Percentiles rank a stretch among this genome's conserved stretches.
phyloP scores from a whole-genome alignment of 1,139 yeast genomes.

The Arxiozyma bovina region DNA sequence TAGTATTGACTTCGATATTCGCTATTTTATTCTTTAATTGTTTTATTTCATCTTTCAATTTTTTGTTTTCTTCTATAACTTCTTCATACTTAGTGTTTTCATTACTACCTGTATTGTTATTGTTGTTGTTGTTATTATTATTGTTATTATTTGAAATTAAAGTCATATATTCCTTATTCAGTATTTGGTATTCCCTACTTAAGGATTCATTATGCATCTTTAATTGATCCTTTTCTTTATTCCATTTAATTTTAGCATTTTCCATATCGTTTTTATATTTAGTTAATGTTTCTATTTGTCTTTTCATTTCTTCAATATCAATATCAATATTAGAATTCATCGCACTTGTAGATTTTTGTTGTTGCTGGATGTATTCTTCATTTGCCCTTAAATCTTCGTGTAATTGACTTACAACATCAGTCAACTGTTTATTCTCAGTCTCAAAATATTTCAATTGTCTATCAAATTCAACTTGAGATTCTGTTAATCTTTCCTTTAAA shows the following conservation, averaged over 20 bases:
- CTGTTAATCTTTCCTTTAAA: conserved; percentile 18
- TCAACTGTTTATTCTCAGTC: conserved; percentile 27
- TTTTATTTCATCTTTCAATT: background rate
- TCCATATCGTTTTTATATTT: conserved; percentile 13
- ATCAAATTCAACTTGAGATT: conserved; percentile 17
- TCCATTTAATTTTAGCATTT: conserved; percentile 19
- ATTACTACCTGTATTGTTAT: too few relatives aligned
- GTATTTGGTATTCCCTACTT: conserved; percentile 19
- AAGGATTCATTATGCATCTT: conserved; percentile 26
- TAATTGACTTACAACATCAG: conserved; percentile 27
- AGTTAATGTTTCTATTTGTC: conserved; percentile 13
- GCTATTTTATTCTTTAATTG: background rate
- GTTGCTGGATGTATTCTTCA: conserved; percentile 11
- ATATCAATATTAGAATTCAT: background rate
- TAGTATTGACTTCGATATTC: background rate
- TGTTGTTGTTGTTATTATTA: too few relatives aligned
- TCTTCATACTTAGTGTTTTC: background rate
- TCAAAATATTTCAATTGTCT: conserved; percentile 26
- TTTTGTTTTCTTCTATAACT: background rate
- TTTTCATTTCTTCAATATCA: conserved; percentile 8
- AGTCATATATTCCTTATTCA: conserved; percentile 7
- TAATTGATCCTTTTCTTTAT: conserved; percentile 23
- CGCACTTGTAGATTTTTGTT: background rate
- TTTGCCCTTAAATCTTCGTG: conserved; percentile 27
- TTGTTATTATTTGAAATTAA: background rate